Percentiles rank a stretch among this genome's conserved stretches.
Conservation (phyloP, 331 rosid genomes). For the Quercus lobata region DNA sequence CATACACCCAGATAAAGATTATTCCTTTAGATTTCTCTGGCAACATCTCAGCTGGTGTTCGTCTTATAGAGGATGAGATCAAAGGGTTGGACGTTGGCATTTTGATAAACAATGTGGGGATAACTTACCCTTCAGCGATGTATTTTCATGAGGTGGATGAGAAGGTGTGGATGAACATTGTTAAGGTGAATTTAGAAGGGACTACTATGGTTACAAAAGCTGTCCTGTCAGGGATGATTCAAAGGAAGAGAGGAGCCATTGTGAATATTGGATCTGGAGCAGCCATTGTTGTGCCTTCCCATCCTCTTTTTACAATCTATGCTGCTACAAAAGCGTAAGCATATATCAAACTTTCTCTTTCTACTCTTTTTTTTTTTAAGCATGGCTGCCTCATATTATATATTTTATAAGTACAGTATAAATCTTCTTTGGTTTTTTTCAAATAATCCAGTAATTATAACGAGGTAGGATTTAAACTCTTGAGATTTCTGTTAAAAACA, state of each 20-base stretch:
- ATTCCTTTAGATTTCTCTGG: slow-evolving; percentile 27
- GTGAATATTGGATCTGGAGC: slow-evolving; percentile 82
- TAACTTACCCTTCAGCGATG: slow-evolving; percentile 54
- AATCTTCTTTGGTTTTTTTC: too few species aligned
- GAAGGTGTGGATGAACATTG: slow-evolving; percentile 56
- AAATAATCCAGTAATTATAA: too few species aligned
- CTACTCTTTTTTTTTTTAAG: too few species aligned
- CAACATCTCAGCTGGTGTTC: slow-evolving; percentile 9
- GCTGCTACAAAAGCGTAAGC: slow-evolving; percentile 83
- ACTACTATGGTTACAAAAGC: slow-evolving; percentile 50
- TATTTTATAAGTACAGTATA: too few species aligned
- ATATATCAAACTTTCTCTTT: background rate
- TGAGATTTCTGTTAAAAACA: too few species aligned
- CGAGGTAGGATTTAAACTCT: too few species aligned
- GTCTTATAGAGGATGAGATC: slow-evolving; percentile 25
- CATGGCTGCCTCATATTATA: too few species aligned
- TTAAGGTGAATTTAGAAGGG: slow-evolving; percentile 58
- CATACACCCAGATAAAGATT: slow-evolving; percentile 28
- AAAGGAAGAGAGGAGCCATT: slow-evolving; percentile 57
- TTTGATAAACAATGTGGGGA: slow-evolving; percentile 76
- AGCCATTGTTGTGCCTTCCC: slow-evolving; percentile 65
- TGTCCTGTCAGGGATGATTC: slow-evolving; percentile 50
- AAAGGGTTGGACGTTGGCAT: slow-evolving; percentile 54
- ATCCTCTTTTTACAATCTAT: slow-evolving; percentile 68
- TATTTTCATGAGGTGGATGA: slow-evolving; percentile 69